Evolutionary conservation across 306 rosid species (phyloP).

Genomic region (Hippophae tibetana): DNA sequence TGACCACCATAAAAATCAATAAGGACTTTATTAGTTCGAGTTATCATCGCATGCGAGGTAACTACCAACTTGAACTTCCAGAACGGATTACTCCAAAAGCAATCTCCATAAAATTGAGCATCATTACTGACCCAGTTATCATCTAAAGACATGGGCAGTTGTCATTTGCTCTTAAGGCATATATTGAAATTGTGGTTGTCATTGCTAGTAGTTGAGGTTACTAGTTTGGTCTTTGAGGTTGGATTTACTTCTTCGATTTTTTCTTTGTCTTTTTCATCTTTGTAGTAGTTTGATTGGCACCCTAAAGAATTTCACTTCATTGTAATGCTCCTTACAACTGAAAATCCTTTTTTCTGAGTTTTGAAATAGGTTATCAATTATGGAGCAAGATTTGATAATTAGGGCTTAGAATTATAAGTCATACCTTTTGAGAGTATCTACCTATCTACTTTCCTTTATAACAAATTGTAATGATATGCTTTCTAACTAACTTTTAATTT

Average conservation of each 20-base stretch:
- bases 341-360: too few species aligned
- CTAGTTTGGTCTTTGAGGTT: background rate
- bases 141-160: conserved; percentile 44
- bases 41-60: conserved; percentile 76
- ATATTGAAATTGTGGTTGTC: conserved; percentile 16
- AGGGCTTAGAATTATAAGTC: too few species aligned
- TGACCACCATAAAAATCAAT: conserved; percentile 93
- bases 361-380: too few species aligned
- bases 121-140: conserved; percentile 46
- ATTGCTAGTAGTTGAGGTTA: conserved; percentile 12
- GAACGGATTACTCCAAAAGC: conserved; percentile 61
- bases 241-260: background rate
- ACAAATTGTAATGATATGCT: too few species aligned
- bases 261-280: conserved; percentile 30
- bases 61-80: conserved; percentile 77
- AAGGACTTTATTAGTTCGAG: conserved; percentile 72
- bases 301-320: conserved; percentile 18
- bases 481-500: too few species aligned
- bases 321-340: too few species aligned
- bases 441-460: too few species aligned
- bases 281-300: conserved; percentile 68
- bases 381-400: too few species aligned
- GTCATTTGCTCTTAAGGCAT: conserved; percentile 71
- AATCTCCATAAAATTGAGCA: conserved; percentile 60
- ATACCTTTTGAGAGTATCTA: too few species aligned